Base-by-base conservation (phyloP, 139 green algal genomes). In the Deuterostichococcus epilithicus region DNA sequence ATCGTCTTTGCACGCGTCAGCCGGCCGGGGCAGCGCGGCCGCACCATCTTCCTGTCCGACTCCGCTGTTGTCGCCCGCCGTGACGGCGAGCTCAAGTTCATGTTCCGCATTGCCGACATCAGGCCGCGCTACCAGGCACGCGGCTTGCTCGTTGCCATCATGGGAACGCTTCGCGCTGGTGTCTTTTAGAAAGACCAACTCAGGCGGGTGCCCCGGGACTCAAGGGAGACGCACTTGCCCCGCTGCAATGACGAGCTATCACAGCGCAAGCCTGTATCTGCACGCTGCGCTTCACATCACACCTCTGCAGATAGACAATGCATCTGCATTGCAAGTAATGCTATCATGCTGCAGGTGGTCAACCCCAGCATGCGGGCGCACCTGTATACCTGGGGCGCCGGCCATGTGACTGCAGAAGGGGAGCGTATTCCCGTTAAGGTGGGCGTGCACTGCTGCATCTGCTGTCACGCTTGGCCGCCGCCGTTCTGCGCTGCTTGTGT, bases 41-140 rank as follows among this genome's bases (percentile, higher is more conserved):
- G 92, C 47, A 93, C 91, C 13, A 93, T 97, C 73, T 86, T 94
- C 69, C 94, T 97, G 34, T 93, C 84, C 1, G 90, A 97, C 72
- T 91, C 82, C 20, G 88, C 91, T 1, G 78, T 88, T 36, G 91
- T 97, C 5, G 83, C 87, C 0, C 83, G 92, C 0, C 76, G 93
- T 1, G 92, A 97, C 73, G 93, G 93, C 74, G 86, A 93, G 34
- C 88, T 97, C 37, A 97, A 97, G 74, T 93, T 97, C 78, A 97
- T 97, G 92, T 94, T 97, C 60, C 86, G 93, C 1, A 76, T 97
- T 5, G 91, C 87, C 18, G 93, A 97, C 88, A 89, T 95, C 59
- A 84, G 70, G 68, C 73, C 67, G 22, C 39, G 34, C 52, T 52
- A 66, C 26, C 42, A 59, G 18, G 23, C 32, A 28, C 18, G 6